These are phyloP conservation scores for Sarocladiaceae sp. DNA, from an alignment of 2,329 filamentous ascomycete species.

Conservation along the genomic window DNA sequence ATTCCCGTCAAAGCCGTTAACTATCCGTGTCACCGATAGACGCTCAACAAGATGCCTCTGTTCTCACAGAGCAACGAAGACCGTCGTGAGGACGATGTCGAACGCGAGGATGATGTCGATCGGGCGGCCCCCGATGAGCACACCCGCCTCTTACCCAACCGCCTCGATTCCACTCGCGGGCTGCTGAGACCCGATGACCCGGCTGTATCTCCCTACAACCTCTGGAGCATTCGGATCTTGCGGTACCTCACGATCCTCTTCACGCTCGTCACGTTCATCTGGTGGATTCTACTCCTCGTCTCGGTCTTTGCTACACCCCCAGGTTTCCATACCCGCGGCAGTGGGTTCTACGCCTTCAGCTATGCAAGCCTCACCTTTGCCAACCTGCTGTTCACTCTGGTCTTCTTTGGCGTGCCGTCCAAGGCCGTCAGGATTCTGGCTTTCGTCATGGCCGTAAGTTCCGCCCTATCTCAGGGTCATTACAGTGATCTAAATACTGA, in stretches of 20 bases:
- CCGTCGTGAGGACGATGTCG: conserved; percentile 15
- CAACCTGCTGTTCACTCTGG: conserved; percentile 66
- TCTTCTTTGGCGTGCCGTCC: conserved; percentile 86
- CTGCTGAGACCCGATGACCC: conserved; percentile 36
- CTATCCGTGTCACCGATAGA: not conserved
- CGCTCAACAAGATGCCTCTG: conserved; percentile 23
- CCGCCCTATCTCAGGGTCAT: no score
- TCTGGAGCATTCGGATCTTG: conserved; percentile 80
- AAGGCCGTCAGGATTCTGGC: conserved; percentile 70
- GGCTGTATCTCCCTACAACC: conserved; percentile 82
- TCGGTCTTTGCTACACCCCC: conserved; percentile 88
- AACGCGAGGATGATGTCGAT: conserved; percentile 19
- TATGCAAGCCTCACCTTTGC: conserved; percentile 74
- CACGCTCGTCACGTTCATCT: conserved; percentile 69
- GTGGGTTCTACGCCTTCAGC: conserved; percentile 85
- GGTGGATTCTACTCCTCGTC: conserved; percentile 88
- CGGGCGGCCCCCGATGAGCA: conserved; percentile 40
- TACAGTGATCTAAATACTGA: conserved; percentile 30
- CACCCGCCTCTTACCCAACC: conserved; percentile 63
- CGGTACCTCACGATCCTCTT: conserved; percentile 74
- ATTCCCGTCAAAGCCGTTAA: not conserved
- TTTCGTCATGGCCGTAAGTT: conserved; percentile 50
- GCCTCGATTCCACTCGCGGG: conserved; percentile 42
- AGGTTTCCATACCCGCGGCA: conserved; percentile 76
- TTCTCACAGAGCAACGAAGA: conserved; percentile 22